phyloP scores from a whole-genome alignment of 257 asterid genomes.

The Solanum neorickii region DNA sequence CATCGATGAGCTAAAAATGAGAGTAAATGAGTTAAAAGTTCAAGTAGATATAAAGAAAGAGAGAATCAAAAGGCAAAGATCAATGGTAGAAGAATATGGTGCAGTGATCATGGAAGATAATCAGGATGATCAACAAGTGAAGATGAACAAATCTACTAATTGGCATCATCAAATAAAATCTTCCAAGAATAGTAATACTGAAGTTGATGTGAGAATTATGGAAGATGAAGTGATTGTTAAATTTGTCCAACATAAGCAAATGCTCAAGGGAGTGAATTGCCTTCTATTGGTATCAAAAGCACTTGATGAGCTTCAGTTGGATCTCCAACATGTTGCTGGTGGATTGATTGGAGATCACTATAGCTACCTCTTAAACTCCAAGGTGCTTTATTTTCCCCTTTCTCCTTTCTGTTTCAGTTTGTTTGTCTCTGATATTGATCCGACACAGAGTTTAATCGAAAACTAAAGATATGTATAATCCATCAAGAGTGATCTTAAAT shows the following conservation, averaged over 20 bases:
- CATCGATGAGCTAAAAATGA: slow-evolving; percentile 57
- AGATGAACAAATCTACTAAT: slow-evolving; percentile 23
- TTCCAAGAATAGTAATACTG: slow-evolving; percentile 18
- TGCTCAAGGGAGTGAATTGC: slow-evolving; percentile 49
- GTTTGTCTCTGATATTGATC: not conserved
- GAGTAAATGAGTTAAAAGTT: slow-evolving; percentile 34
- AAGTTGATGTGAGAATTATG: slow-evolving; percentile 66
- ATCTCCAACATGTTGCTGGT: slow-evolving; percentile 78
- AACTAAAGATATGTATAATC: not conserved
- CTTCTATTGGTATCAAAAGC: slow-evolving; percentile 51
- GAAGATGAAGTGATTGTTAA: slow-evolving; percentile 74
- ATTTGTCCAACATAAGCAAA: slow-evolving; percentile 47
- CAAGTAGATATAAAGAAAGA: slow-evolving; percentile 52
- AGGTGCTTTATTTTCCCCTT: slow-evolving; percentile 23
- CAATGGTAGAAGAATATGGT: slow-evolving; percentile 3
- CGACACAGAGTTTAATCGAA: not conserved
- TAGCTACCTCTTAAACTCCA: slow-evolving; percentile 66
- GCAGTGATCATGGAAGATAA: slow-evolving; percentile 4
- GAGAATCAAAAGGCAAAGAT: slow-evolving; percentile 49
- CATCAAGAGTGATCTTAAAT: not conserved
- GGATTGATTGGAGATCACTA: slow-evolving; percentile 79
- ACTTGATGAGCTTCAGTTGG: slow-evolving; percentile 71
- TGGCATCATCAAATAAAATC: slow-evolving; percentile 23
- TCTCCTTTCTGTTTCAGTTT: not conserved
- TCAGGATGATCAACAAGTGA: slow-evolving; percentile 4